Conservation (phyloP, 768 basidiomycete genomes). For the Boletus tomentosulus region DNA sequence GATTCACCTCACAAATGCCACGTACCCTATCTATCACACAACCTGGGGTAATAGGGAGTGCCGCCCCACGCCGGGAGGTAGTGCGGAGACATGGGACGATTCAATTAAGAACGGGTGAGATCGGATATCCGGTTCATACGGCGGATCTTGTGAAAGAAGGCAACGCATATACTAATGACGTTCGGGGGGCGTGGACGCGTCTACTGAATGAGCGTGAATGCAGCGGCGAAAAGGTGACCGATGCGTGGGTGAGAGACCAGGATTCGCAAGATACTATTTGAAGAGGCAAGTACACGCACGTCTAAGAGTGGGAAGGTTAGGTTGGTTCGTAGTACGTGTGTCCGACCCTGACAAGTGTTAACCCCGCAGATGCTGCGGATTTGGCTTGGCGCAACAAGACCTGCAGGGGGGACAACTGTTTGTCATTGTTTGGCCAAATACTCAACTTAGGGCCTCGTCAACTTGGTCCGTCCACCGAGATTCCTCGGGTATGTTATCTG, state of each 20-base stretch:
- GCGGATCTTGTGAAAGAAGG: conserved; percentile 27
- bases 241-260: conserved; percentile 1
- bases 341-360: not conserved
- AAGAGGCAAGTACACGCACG: conserved; percentile 5
- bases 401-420: not conserved
- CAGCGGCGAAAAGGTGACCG: conserved; percentile 15
- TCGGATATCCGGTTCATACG: conserved; percentile 8
- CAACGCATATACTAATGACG: conserved; percentile 16
- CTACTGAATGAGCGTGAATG: conserved; percentile 7
- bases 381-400: not conserved
- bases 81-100: conserved; percentile 13
- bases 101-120: conserved; percentile 12
- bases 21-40: conserved; percentile 18
- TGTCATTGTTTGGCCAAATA: not conserved
- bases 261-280: conserved; percentile 14
- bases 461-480: no score
- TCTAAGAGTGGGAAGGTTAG: conserved; percentile 4
- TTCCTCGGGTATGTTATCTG: not conserved
- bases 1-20: conserved; percentile 11
- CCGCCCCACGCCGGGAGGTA: conserved; percentile 15
- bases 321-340: conserved; percentile 14
- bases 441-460: not conserved
- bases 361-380: not conserved
- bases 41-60: conserved; percentile 30
- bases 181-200: conserved; percentile 3